Evolutionary conservation across 2,329 filamentous ascomycete genomes (phyloP).

Genomic region (Cadophora gregata): DNA sequence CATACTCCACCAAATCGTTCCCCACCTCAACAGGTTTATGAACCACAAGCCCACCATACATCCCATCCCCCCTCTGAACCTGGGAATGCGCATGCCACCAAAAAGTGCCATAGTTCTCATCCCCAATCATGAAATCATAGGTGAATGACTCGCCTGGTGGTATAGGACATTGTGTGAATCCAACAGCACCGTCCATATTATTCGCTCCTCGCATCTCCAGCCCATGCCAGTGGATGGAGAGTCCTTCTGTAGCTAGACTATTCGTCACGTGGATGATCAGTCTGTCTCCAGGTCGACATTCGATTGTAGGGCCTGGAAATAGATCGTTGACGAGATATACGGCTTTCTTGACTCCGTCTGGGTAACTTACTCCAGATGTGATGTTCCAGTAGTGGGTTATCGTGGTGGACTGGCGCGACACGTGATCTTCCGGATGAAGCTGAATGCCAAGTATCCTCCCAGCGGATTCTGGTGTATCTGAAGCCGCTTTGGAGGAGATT

Average conservation of each 20-base stretch:
- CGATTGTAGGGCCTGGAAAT: constrained; percentile 56
- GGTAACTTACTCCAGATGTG: constrained; percentile 47
- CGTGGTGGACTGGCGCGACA: constrained; percentile 45
- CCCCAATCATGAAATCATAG: constrained; percentile 46
- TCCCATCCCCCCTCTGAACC: constrained; percentile 51
- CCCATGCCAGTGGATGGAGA: constrained; percentile 65
- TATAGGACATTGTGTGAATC: constrained; percentile 49
- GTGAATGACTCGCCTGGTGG: constrained; percentile 40
- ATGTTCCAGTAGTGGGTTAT: constrained; percentile 50
- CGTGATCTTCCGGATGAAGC: constrained; percentile 53
- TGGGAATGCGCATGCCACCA: constrained; percentile 53
- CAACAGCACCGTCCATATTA: constrained; percentile 64
- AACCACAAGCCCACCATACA: constrained; percentile 55
- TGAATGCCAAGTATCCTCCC: constrained; percentile 25
- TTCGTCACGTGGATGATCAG: constrained; percentile 58
- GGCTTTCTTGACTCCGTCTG: constrained; percentile 57
- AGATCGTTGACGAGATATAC: constrained; percentile 57
- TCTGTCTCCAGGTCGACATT: constrained; percentile 50
- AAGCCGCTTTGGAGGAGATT: too few relatives aligned
- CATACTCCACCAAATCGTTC: constrained; percentile 27
- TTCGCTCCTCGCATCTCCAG: constrained; percentile 59
- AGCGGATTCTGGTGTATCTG: too few relatives aligned
- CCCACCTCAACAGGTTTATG: constrained; percentile 44
- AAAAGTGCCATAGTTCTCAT: constrained; percentile 35
- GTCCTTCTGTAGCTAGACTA: constrained; percentile 51